Evolutionary conservation across 148 eudicot species (phyloP).

Genomic region (Arctostaphylos glauca): DNA sequence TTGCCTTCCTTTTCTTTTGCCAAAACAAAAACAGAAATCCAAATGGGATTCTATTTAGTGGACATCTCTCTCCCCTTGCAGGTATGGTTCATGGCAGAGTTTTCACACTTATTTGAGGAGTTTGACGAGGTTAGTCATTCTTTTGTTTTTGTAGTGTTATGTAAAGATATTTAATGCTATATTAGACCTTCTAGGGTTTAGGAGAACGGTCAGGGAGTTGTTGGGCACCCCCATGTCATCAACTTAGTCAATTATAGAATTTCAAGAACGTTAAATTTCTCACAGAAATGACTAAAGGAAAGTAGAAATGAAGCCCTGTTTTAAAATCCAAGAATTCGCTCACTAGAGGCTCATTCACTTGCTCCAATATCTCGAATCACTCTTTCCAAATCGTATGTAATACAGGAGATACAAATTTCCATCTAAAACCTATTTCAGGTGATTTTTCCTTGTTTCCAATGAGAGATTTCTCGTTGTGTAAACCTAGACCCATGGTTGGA

Average conservation of each 20-base stretch:
- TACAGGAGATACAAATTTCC: background rate
- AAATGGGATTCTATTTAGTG: background rate
- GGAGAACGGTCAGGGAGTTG: background rate
- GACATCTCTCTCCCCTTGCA: constrained; percentile 34
- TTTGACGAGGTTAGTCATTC: constrained; percentile 62
- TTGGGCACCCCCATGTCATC: background rate
- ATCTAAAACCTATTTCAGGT: background rate
- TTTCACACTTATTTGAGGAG: constrained; percentile 62
- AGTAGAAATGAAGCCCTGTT: background rate
- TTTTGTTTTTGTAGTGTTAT: background rate
- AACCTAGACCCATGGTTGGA: too few relatives aligned
- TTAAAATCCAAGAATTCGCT: background rate
- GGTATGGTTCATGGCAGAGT: constrained; percentile 95
- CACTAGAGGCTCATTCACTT: background rate
- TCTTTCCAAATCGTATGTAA: background rate
- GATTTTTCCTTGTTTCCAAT: background rate
- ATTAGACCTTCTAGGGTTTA: background rate
- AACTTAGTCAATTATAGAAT: background rate
- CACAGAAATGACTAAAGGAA: background rate
- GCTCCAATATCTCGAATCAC: background rate
- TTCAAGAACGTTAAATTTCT: background rate
- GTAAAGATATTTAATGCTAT: background rate
- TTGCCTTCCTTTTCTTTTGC: background rate
- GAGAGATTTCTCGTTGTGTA: too few relatives aligned
- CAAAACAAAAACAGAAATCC: background rate